Evolutionary conservation across 2,329 filamentous ascomycete species (phyloP), one percentile per base, ranked within the genome.

Genomic region (Ceratocystis harringtonii): DNA sequence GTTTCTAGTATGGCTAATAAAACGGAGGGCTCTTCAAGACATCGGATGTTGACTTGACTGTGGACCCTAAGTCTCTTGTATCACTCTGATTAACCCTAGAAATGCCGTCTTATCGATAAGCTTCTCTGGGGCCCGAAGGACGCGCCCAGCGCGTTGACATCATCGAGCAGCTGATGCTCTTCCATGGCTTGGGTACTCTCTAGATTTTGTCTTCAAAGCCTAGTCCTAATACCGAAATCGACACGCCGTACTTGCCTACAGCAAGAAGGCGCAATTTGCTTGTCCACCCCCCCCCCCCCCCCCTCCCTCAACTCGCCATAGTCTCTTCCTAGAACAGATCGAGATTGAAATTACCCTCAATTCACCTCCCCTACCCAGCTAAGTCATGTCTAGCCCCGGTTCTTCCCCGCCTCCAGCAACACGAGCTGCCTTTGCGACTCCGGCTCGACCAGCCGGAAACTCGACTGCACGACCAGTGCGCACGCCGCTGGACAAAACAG

Each of bases 401-500:
- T 30, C 43, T 19, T 64, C 65, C 1, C 68, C 68, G 3, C 60
- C 57, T n/a, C 64, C 66, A 22, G 61, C 36, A 4, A 41, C 57
- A 22, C 63, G 64, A 8, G 36, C 66, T n/a, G 64, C 62, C 25
- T 32, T 68, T 10, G 50, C 62, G 17, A 69, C 68, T 6, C 68
- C 68, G n/a, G 63, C 67, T 3, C 67, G 66, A 19, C 60, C 2
- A 70, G 72, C 3, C 69, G 72, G 2, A 25, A 75, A 72, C 58
- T 72, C 71, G 12, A 74, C 76, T 6, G 28, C 55, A 7, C 25
- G 55, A 30, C 12, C 28, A n/a, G 67, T 78, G n/a, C 75, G 76
- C 65, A 78, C 79, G 3, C 78, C 78, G 2, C 76, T 77, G 67
- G 72, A 76, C 63, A 74, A 75, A 44, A 72, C 69, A 30, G 70